phyloP scores from a whole-genome alignment of 768 basidiomycete genomes.

The Termitomyces sp. region DNA sequence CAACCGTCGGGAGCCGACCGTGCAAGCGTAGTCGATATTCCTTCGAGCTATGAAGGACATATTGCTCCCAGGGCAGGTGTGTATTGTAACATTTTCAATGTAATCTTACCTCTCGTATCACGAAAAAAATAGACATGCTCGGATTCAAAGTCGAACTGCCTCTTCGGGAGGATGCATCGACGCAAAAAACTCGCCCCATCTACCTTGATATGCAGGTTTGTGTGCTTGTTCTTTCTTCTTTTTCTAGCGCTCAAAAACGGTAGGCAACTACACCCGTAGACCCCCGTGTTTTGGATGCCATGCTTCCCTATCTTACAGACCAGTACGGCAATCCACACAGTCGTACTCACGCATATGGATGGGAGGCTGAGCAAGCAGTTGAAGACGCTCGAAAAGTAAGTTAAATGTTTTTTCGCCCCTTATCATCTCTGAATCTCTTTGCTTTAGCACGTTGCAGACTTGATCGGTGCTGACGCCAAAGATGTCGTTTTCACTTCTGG shows the following conservation, averaged over 20 bases:
- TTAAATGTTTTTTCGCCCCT: not conserved
- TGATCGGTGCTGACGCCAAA: constrained; percentile 93
- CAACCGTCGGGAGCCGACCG: constrained; percentile 82
- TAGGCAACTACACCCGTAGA: constrained; percentile 98
- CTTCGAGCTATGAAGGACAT: constrained; percentile 66
- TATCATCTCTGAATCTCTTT: not conserved
- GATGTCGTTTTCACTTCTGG: constrained; percentile 98
- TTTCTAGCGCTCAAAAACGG: constrained; percentile 6
- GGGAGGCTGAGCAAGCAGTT: constrained; percentile 96
- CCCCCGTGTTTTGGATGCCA: constrained; percentile 93
- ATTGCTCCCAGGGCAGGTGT: constrained; percentile 70
- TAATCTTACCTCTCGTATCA: not conserved
- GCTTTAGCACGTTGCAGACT: constrained; percentile 76
- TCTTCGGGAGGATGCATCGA: constrained; percentile 50
- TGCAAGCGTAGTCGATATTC: constrained; percentile 80
- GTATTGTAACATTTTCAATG: constrained; percentile 1
- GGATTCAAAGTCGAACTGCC: constrained; percentile 79
- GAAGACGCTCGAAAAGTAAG: constrained; percentile 85
- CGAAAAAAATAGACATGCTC: constrained; percentile 65
- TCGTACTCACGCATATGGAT: constrained; percentile 97
- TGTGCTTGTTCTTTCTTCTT: not conserved
- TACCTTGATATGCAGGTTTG: constrained; percentile 97
- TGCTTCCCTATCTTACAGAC: constrained; percentile 94
- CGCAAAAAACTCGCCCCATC: constrained; percentile 77
- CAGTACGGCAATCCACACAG: constrained; percentile 98